Evolutionary conservation across 2,329 filamentous ascomycete genomes (phyloP), one percentile per base, ranked within the genome.

Genomic region (Stachybotrys elegans): DNA sequence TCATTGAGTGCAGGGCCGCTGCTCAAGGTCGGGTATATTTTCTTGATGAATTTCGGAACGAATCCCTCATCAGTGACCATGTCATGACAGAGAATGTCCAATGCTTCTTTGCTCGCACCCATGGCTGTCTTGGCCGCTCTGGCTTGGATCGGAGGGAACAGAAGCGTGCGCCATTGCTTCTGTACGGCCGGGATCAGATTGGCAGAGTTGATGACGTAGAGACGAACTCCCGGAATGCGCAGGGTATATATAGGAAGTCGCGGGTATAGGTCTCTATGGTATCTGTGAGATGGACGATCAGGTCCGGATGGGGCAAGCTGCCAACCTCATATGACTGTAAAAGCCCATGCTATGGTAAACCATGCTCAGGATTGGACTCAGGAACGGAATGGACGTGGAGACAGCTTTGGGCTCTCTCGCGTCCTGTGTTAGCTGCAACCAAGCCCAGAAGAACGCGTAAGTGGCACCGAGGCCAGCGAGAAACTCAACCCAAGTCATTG

Each of bases 261-360:
- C 8, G 17, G 25, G 23, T 29, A 11, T 19, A n/a, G 17, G 11
- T 35, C 32, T 25, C 40, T 43, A 34, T 9, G 17, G 6, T 19
- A 16, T 17, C 5, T n/a, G n/a, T n/a, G n/a, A n/a, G n/a, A n/a
- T n/a, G n/a, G n/a, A n/a, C n/a, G n/a, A n/a, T n/a, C n/a, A n/a
- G n/a, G n/a, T n/a, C n/a, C n/a, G n/a, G n/a, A n/a, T n/a, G 7
- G 39, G 19, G 29, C 13, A 12, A 14, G 14, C 14, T 13, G 8
- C 39, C 29, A 14, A 43, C 40, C 40, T 43, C 40, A 43, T 43
- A 29, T 35, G 29, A 9, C 9, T 21, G 21, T 43, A 43, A 29
- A 34, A 43, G n/a, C 22, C 19, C 27, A 35, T 35, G 19, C 29
- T 32, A 14, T 35, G 11, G 7, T 19, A 19, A 19, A 43, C 12